Base-by-base conservation (phyloP, 768 basidiomycete species). In the Leccinellum luteum region DNA sequence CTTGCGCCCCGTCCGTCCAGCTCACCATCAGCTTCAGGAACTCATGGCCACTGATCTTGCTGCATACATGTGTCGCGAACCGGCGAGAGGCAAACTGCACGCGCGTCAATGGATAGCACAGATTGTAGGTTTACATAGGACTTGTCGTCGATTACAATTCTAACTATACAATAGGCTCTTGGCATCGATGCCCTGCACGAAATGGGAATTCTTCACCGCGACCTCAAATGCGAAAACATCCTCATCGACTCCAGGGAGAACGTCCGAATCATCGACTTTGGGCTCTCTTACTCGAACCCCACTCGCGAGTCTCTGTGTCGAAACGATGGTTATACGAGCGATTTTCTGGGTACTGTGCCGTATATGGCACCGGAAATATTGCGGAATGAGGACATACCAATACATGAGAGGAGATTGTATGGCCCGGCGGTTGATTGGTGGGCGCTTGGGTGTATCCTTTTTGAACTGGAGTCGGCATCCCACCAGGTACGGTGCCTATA, bases 211-310 rank as follows among this genome's bases (percentile, higher is more conserved):
- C 79, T 88, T 31, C 86, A 88, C 68, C 79, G 86, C 14, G 85
- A 88, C 59, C 78, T 90, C 55, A 89, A 89, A 64, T 79, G 85
- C 3, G 84, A 84, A 73, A 89, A 89, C 58, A 78, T 90, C 44
- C 77, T 89, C n/a, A 74, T 89, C 51, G 79, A 79, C 58, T 59
- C 56, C 7, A 65, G 64, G 4, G 71, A 71, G 50, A 78, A 79
- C 35, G 63, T 79, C 21, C 73, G 74, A 25, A 76, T 80, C 17
- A 66, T 73, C 3, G 79, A 79, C 54, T 77, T 81, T 48, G 79
- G 76, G 3, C 68, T 74, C 9, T 67, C 75, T 5, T 72, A 71
- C 32, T 47, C 70, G 32, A 28, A 57, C 10, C 43, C 49, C 23
- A n/a, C 30, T 21, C 38, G 27, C 31, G 44, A 28, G 5, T 54